These are phyloP conservation scores for Neolecta irregularis DNA, from an alignment of 1,139 yeast genomes.

Conservation along the genomic window DNA sequence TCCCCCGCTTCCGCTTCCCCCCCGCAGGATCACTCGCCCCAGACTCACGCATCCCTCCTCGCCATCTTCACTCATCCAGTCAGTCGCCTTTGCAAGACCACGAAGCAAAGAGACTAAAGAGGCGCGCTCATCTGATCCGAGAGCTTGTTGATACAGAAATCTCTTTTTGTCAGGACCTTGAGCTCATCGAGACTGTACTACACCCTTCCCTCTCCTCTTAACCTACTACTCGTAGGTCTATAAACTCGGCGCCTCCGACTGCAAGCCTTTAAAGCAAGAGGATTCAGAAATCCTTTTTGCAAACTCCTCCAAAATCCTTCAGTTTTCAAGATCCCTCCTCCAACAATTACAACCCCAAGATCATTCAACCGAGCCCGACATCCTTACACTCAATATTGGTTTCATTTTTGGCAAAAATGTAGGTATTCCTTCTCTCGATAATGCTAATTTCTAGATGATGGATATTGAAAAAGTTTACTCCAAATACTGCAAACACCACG, in stretches of 20 bases:
- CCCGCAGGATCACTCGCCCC: too few species aligned
- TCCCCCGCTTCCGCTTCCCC: too few species aligned
- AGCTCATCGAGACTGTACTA: constrained; percentile 1
- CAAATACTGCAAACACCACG: constrained; percentile 12
- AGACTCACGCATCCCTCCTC: too few species aligned
- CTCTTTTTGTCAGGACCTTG: not conserved
- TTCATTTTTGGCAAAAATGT: constrained; percentile 8
- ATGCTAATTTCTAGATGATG: too few species aligned
- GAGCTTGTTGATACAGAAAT: constrained; percentile 3
- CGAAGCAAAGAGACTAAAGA: not conserved
- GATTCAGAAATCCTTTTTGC: constrained; percentile 1
- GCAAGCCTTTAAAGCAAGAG: not conserved
- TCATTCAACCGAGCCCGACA: not conserved
- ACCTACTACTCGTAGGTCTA: too few species aligned
- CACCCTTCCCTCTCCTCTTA: too few species aligned
- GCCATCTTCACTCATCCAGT: too few species aligned
- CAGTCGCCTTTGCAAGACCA: not conserved
- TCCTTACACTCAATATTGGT: constrained; percentile 6
- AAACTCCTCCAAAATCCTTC: constrained; percentile 1
- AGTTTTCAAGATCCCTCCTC: not conserved
- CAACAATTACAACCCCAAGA: constrained; percentile 1
- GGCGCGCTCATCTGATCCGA: constrained; percentile 3
- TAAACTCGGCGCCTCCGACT: constrained; percentile 1
- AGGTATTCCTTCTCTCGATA: too few species aligned
- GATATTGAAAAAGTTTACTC: constrained; percentile 11